Evolutionary conservation across 108 stramenopile genomes (phyloP).

Genomic region (Stephanodiscus minutulus): DNA sequence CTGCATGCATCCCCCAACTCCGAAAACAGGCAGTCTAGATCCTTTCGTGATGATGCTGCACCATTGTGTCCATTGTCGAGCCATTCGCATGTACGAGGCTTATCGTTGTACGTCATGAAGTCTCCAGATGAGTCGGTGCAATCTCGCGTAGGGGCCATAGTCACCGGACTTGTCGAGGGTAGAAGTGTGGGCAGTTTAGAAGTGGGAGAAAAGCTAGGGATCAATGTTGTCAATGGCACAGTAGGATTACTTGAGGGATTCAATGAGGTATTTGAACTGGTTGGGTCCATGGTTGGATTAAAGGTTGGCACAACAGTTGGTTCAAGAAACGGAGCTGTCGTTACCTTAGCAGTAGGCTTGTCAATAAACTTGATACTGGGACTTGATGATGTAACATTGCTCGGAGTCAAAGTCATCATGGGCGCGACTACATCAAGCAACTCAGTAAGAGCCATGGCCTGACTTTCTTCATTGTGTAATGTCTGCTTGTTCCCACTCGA

Average conservation of each 20-base stretch:
- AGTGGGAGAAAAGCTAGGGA: slow-evolving; percentile 1
- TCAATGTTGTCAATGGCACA: background rate
- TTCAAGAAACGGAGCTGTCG: background rate
- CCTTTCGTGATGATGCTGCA: slow-evolving; percentile 43
- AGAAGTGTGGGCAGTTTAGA: background rate
- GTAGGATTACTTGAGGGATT: slow-evolving; percentile 1
- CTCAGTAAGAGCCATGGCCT: background rate
- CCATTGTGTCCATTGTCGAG: slow-evolving; percentile 49
- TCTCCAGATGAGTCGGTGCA: slow-evolving; percentile 26
- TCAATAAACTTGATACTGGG: background rate
- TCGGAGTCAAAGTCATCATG: background rate
- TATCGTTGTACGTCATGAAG: slow-evolving; percentile 43
- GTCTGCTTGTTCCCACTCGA: slow-evolving; percentile 4
- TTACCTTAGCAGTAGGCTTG: background rate
- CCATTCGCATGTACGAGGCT: slow-evolving; percentile 36
- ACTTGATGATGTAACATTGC: background rate
- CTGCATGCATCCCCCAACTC: slow-evolving; percentile 38
- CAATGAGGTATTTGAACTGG: background rate
- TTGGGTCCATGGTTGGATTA: background rate
- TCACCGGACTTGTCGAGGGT: slow-evolving; percentile 9
- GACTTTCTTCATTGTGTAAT: background rate
- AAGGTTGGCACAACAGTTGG: slow-evolving; percentile 9
- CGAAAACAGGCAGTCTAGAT: slow-evolving; percentile 35
- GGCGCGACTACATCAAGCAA: background rate
- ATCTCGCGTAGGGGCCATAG: slow-evolving; percentile 29